phyloP scores from a whole-genome alignment of 1,284 basidiomycete genomes.

The Ceratobasidium sp. region DNA sequence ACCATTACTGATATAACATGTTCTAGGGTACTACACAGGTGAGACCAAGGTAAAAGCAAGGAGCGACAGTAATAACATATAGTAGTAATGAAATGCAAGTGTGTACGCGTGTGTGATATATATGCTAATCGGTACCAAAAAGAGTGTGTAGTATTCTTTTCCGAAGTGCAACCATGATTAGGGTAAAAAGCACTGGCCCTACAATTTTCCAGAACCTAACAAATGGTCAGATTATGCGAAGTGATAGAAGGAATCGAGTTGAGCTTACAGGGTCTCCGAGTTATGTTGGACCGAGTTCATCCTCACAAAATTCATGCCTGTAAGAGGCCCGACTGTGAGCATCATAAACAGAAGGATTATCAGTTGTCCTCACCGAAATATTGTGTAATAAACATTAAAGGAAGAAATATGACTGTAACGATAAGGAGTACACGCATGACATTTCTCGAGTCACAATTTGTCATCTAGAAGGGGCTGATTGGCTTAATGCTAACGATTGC shows the following conservation, averaged over 20 bases:
- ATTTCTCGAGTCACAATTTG: slow-evolving; percentile 21
- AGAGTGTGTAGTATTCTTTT: not conserved
- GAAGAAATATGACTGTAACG: slow-evolving; percentile 71
- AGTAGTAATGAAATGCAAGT: not conserved
- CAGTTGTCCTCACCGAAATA: slow-evolving; percentile 58
- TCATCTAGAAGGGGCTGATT: slow-evolving; percentile 1
- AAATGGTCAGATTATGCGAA: not conserved
- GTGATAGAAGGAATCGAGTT: not conserved
- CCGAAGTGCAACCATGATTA: slow-evolving; percentile 11
- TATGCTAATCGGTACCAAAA: not conserved
- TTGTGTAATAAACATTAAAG: slow-evolving; percentile 70
- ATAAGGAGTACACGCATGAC: slow-evolving; percentile 44
- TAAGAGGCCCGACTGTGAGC: slow-evolving; percentile 47
- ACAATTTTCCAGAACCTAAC: slow-evolving; percentile 25
- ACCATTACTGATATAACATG: not conserved
- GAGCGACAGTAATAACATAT: not conserved
- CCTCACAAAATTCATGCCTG: slow-evolving; percentile 67
- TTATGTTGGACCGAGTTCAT: slow-evolving; percentile 51
- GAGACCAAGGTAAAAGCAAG: too few relatives aligned
- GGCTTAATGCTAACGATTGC: not conserved
- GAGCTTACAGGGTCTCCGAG: slow-evolving; percentile 20
- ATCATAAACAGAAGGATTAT: slow-evolving; percentile 7
- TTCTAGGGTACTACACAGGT: not conserved
- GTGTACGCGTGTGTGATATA: not conserved
- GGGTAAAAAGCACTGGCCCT: slow-evolving; percentile 4